Evolutionary conservation across 495 filamentous ascomycete species (phyloP), one percentile per base, ranked within the genome.

Genomic region (Talaromyces borbonicus): DNA sequence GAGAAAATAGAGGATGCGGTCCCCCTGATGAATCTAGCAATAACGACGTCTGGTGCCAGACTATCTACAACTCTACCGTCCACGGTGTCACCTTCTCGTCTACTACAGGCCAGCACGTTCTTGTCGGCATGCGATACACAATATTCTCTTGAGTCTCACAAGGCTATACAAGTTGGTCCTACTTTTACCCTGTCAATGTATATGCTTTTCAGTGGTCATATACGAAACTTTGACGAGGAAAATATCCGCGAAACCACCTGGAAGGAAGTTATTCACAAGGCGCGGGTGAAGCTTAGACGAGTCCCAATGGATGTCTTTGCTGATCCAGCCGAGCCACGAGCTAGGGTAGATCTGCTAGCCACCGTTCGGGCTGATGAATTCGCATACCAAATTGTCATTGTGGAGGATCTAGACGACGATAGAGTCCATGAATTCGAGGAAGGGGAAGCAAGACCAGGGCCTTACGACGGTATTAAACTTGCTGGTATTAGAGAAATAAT

Each of bases 251-350:
- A 90, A 52, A 81, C 85, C 1, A 89, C 90, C 0, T 97, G 92
- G 93, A 93, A 97, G 56, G 93, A 99, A 58, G 89, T 95, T 32
- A 88, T 97, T 44, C 88, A 96, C 64, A 99, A 97, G 64, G 87
- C 87, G 16, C 75, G 80, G 33, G 77, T 96, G 8, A 87, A 89
- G 49, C 73, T 99, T 8, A 67, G 81, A 46, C 69, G 87, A 25
- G 70, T 75, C 5, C 69, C 73, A 4, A 68, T 75, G 54, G 57
- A 63, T 20, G 36, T 65, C 25, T 48, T 63, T 8, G 52, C 67
- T 43, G 49, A 59, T 26, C 48, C 55, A 7, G n/a, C 35, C 16
- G 20, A 52, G 52, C 23, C 43, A 31, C 1, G 46, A 57, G 36
- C 15, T 30, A n/a, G 45, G 47, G 26, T 42, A 40, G 60, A 70